phyloP scores from a whole-genome alignment of 495 filamentous ascomycete genomes.

The Aspergillus cavernicola region DNA sequence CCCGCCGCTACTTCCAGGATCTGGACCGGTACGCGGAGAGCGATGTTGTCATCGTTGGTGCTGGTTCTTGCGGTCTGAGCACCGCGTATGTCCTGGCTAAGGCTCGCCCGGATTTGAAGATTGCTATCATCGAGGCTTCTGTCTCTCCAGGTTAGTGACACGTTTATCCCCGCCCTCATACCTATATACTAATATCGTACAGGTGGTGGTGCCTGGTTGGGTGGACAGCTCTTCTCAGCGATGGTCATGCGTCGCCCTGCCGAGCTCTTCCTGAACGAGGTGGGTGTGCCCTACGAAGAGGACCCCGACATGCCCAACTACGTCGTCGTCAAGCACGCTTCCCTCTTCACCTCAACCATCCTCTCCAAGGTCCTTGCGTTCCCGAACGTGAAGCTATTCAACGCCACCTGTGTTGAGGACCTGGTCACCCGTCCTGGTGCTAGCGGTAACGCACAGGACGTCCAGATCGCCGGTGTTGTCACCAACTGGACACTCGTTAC shows the following conservation, averaged over 20 bases:
- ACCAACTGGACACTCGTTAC: conserved; percentile 91
- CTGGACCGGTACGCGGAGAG: conserved; percentile 85
- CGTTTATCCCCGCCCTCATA: not conserved
- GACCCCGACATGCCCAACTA: conserved; percentile 78
- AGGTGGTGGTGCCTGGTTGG: conserved; percentile 87
- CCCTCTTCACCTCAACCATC: conserved; percentile 83
- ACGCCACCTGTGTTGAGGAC: conserved; percentile 87
- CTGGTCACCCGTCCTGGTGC: conserved; percentile 68
- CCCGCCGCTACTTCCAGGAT: conserved; percentile 84
- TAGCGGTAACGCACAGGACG: conserved; percentile 35
- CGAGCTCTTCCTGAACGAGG: conserved; percentile 72
- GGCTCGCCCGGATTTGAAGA: conserved; percentile 82
- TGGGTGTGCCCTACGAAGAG: conserved; percentile 83
- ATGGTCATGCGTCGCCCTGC: conserved; percentile 95
- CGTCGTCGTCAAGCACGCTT: conserved; percentile 90
- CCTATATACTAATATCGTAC: not conserved
- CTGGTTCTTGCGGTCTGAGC: conserved; percentile 80
- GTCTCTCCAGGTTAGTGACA: conserved; percentile 64
- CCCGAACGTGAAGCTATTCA: conserved; percentile 94
- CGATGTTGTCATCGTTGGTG: conserved; percentile 88
- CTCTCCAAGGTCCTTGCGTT: conserved; percentile 73
- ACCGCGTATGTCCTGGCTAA: conserved; percentile 81
- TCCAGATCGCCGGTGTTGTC: conserved; percentile 82
- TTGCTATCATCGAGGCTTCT: conserved; percentile 83
- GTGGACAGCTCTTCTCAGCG: conserved; percentile 85